Percentiles rank a stretch among this genome's conserved stretches.
phyloP scores from a whole-genome alignment of 2,329 filamentous ascomycete genomes.

The Shiraia sp. region DNA sequence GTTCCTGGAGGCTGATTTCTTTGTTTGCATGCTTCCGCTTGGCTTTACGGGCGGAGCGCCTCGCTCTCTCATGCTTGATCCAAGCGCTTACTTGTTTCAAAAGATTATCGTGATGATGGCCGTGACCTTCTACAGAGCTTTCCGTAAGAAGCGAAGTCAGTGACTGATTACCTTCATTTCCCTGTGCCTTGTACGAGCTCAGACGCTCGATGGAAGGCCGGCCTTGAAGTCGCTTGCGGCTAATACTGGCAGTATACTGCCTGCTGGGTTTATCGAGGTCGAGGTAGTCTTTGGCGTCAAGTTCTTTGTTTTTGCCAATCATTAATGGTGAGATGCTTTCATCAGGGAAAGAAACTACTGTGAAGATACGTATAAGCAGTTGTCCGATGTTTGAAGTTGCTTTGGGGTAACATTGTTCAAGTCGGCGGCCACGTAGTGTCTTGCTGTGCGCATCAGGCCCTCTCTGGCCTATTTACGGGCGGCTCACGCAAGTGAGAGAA shows the following conservation, averaged over 20 bases:
- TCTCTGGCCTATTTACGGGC: background rate
- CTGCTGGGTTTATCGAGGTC: constrained; percentile 44
- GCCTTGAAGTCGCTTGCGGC: constrained; percentile 50
- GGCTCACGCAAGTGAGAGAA: background rate
- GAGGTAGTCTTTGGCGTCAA: constrained; percentile 48
- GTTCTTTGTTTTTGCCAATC: constrained; percentile 50
- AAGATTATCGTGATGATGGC: constrained; percentile 49
- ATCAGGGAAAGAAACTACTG: constrained; percentile 53
- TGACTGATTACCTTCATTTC: constrained; percentile 32
- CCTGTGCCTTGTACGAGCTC: constrained; percentile 22
- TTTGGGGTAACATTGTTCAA: constrained; percentile 2
- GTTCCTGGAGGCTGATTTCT: constrained; percentile 21
- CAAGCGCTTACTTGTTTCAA: constrained; percentile 79
- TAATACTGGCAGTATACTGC: constrained; percentile 45
- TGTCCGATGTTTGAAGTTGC: constrained; percentile 3
- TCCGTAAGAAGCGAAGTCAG: constrained; percentile 36
- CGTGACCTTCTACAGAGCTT: constrained; percentile 29
- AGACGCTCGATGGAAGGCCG: constrained; percentile 43
- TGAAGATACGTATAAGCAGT: constrained; percentile 4
- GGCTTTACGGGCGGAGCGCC: constrained; percentile 61
- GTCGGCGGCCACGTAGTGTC: background rate
- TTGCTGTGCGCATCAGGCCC: background rate
- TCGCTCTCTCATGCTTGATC: constrained; percentile 78
- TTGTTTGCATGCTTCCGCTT: constrained; percentile 57
- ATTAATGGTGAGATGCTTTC: constrained; percentile 54